These are phyloP conservation scores for Spathaspora gorwiae DNA, from an alignment of 805 yeast genomes.

Conservation along the genomic window DNA sequence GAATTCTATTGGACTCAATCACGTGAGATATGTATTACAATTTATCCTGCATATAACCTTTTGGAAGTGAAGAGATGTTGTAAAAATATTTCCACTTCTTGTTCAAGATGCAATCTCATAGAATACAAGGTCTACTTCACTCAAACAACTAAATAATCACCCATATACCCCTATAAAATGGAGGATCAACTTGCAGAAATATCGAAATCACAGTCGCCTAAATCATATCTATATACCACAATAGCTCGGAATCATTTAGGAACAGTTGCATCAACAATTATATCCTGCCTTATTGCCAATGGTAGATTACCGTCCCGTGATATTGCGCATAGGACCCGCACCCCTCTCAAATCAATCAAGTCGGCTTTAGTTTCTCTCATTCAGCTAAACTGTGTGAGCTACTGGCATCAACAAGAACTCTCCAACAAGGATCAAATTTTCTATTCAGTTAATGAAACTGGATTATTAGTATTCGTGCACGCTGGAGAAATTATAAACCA, in stretches of 20 bases:
- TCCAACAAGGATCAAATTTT: slow-evolving; percentile 21
- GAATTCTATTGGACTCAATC: too few species aligned
- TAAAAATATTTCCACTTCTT: background rate
- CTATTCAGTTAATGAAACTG: slow-evolving; percentile 62
- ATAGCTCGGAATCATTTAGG: slow-evolving; percentile 59
- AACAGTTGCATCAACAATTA: slow-evolving; percentile 62
- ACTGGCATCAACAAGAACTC: slow-evolving; percentile 46
- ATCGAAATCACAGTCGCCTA: slow-evolving; percentile 55
- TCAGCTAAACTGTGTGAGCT: slow-evolving; percentile 71
- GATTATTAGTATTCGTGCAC: slow-evolving; percentile 60
- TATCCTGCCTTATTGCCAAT: slow-evolving; percentile 56
- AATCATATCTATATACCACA: slow-evolving; percentile 53
- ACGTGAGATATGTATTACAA: too few species aligned
- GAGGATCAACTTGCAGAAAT: slow-evolving; percentile 14
- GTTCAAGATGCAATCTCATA: background rate
- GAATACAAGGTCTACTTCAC: background rate
- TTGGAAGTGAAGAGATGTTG: background rate
- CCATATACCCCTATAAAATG: slow-evolving; percentile 9
- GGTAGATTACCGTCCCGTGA: slow-evolving; percentile 64
- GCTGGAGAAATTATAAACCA: slow-evolving; percentile 68
- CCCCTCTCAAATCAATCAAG: slow-evolving; percentile 51
- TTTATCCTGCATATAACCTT: background rate
- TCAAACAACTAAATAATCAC: background rate
- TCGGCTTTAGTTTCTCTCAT: slow-evolving; percentile 69
- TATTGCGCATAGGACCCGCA: slow-evolving; percentile 40